Evolutionary conservation across 169 alveolate species (phyloP), one percentile per base, ranked within the genome.

Genomic region (Cryptosporidium meleagridis): DNA sequence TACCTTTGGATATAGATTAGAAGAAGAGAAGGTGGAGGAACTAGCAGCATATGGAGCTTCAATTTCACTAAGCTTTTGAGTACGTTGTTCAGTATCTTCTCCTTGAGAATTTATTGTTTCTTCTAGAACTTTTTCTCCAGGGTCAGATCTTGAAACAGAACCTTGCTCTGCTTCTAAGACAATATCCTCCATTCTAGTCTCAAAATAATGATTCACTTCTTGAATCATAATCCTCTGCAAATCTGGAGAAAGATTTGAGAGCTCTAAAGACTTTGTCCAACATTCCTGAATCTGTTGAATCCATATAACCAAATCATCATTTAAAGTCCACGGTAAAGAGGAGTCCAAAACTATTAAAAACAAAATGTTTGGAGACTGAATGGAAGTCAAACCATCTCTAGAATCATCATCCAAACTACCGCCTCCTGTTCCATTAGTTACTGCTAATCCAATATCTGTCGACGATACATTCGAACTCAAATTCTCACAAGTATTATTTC

Each of bases 241-340:
- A 3, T 62, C 67, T 33, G 89, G 75, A 9, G 89, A 37, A 9
- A 51, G 10, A 14, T 62, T 80, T 21, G 89, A 62, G 5, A 29
- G 69, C 52, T 80, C 89, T 26, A 80, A 21, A 41, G 89, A 37
- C 12, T 39, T 61, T 10, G 75, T 14, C 89, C 89, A 80, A n/a
- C 69, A 59, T 16, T 67, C 75, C 55, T 80, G 89, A 16, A 80
- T 80, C 39, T 59, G 55, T n/a, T 80, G 89, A 3, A 80, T 10
- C 89, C 89, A 80, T 16, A 75, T 80, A 14, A 41, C 53, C 53
- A 80, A 65, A 48, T 80, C 89, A 18, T 80, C 89, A 39, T 59
- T 80, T 41, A 80, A 65, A 21, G 89, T 65, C 89, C 89, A 80
- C n/a, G 89, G 89, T 8, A 80, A n/a, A 41, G 89, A 80, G 7